Conservation (phyloP, 805 yeast species). For the Ogataea ramenticola region DNA sequence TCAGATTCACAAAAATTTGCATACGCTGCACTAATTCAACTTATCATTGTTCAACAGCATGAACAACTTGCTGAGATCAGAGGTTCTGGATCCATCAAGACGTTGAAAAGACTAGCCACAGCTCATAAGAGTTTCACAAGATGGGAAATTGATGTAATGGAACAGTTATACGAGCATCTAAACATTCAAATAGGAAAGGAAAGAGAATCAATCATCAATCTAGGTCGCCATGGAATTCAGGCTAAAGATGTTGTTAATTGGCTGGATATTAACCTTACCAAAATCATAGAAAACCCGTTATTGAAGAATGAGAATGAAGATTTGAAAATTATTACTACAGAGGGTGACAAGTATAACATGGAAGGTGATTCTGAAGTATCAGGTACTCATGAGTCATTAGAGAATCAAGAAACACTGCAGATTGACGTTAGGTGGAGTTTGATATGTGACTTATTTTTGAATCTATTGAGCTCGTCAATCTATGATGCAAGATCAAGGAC, state of each 20-base stretch:
- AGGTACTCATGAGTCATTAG: slow-evolving; percentile 7
- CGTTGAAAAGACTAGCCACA: slow-evolving; percentile 52
- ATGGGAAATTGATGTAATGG: slow-evolving; percentile 75
- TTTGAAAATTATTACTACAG: slow-evolving; percentile 7
- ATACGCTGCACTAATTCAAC: slow-evolving; percentile 76
- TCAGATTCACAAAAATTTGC: slow-evolving; percentile 85
- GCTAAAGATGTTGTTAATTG: slow-evolving; percentile 66
- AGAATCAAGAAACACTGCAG: slow-evolving; percentile 33
- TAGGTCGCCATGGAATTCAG: slow-evolving; percentile 78
- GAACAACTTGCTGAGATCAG: slow-evolving; percentile 60
- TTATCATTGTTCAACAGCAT: slow-evolving; percentile 75
- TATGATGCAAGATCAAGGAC: slow-evolving; percentile 89
- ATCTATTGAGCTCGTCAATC: slow-evolving; percentile 72
- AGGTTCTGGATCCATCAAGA: slow-evolving; percentile 42
- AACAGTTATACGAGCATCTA: slow-evolving; percentile 71
- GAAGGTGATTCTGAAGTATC: slow-evolving; percentile 14
- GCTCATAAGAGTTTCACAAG: slow-evolving; percentile 74
- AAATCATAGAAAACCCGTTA: slow-evolving; percentile 45
- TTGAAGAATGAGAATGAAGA: slow-evolving; percentile 15
- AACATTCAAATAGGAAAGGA: slow-evolving; percentile 66
- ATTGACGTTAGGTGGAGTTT: slow-evolving; percentile 91
- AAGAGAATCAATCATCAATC: slow-evolving; percentile 75
- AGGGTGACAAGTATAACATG: slow-evolving; percentile 6
- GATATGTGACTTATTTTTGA: slow-evolving; percentile 80
- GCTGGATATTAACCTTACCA: slow-evolving; percentile 31